Evolutionary conservation across 306 rosid genomes (phyloP).

Genomic region (Hylodesmum podocarpum): DNA sequence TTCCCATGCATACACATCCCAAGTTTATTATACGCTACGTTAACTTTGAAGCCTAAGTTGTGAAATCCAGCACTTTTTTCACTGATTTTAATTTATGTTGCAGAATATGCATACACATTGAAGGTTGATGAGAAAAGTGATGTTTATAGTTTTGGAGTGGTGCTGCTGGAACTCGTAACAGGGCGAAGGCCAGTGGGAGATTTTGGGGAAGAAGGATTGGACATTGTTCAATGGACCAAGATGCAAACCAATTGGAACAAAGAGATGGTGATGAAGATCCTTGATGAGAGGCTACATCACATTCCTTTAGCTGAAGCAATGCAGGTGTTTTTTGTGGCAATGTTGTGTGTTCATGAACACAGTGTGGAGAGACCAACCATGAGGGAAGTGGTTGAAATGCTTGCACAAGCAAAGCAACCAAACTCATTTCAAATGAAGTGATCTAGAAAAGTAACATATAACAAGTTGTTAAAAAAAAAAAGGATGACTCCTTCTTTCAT

Average conservation of each 20-base stretch:
- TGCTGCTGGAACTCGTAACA: constrained; percentile 64
- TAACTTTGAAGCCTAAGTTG: background rate
- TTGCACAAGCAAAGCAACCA: constrained; percentile 62
- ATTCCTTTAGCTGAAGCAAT: constrained; percentile 58
- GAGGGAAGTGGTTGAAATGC: constrained; percentile 84
- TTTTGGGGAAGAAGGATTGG: constrained; percentile 71
- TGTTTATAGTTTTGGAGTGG: constrained; percentile 75
- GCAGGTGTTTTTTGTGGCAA: constrained; percentile 68
- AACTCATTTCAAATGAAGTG: constrained; percentile 53
- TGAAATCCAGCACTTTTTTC: background rate
- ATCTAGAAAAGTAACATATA: background rate
- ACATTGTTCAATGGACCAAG: constrained; percentile 72
- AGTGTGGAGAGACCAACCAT: constrained; percentile 78
- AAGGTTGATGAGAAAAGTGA: constrained; percentile 76
- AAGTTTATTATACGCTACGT: background rate
- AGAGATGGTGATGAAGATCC: constrained; percentile 54
- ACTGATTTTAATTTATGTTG: background rate
- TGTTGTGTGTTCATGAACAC: constrained; percentile 69
- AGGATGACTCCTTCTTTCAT: background rate
- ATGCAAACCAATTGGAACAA: constrained; percentile 52
- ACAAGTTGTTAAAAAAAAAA: background rate
- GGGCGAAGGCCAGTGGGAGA: constrained; percentile 71
- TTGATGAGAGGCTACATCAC: constrained; percentile 51
- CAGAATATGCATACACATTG: constrained; percentile 87
- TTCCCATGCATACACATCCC: no score